Percentiles rank a stretch among this genome's conserved stretches.
Conservation (phyloP, 2,329 filamentous ascomycete species). For the Colletotrichum euphorbiae region DNA sequence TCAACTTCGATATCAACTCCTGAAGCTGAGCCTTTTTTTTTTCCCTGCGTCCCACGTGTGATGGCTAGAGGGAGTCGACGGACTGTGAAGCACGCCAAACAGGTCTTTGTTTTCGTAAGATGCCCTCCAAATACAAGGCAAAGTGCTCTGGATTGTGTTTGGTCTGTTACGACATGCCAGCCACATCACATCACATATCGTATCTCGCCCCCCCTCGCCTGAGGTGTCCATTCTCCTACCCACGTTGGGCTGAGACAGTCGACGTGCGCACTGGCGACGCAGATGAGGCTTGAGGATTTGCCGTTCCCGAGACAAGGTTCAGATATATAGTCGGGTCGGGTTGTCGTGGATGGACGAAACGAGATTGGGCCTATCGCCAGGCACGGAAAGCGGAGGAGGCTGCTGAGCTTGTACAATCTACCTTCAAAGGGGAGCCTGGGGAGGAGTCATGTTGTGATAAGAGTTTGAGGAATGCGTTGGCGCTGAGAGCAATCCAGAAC, state of each 20-base stretch:
- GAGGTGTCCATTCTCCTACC: background rate
- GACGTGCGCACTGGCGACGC: constrained; percentile 21
- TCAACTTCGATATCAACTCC: background rate
- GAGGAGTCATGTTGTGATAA: constrained; percentile 12
- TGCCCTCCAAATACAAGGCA: background rate
- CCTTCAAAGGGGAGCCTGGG: too few relatives aligned
- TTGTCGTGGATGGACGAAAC: background rate
- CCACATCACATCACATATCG: constrained; percentile 22
- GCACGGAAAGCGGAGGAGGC: constrained; percentile 14
- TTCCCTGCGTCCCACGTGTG: constrained; percentile 10
- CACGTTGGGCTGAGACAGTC: constrained; percentile 32
- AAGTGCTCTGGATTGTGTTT: constrained; percentile 1
- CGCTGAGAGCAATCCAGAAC: constrained; percentile 11
- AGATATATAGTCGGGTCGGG: background rate
- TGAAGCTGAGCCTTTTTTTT: background rate
- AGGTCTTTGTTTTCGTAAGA: constrained; percentile 25
- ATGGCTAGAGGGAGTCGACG: constrained; percentile 17
- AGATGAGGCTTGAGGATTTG: constrained; percentile 30
- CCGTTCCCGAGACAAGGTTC: constrained; percentile 34
- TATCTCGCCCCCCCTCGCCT: background rate
- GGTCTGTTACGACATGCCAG: constrained; percentile 19
- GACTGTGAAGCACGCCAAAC: constrained; percentile 24
- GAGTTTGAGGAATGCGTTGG: constrained; percentile 19
- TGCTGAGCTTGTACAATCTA: background rate
- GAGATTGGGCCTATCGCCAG: constrained; percentile 16